These are phyloP conservation scores for Fragaria nilgerrensis DNA, from an alignment of 306 rosid genomes.

Conservation along the genomic window DNA sequence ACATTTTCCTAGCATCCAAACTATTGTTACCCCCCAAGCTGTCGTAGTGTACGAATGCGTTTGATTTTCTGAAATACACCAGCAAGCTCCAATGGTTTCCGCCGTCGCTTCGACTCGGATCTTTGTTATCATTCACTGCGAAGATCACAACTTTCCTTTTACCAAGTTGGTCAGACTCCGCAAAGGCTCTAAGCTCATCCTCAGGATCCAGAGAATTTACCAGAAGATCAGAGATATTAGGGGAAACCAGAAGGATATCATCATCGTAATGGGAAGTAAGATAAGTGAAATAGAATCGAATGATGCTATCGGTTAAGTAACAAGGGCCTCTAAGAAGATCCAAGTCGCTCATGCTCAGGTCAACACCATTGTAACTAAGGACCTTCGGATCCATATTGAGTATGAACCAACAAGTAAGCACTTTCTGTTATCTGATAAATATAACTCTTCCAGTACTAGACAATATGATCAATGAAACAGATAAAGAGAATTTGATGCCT, in stretches of 20 bases:
- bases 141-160: constrained; percentile 11
- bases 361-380: neutral
- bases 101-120: neutral
- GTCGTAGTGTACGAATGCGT: constrained; percentile 12
- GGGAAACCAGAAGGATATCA: constrained; percentile 8
- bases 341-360: neutral
- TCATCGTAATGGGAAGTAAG: neutral
- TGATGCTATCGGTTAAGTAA: neutral
- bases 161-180: constrained; percentile 6
- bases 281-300: constrained; percentile 4
- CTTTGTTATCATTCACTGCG: neutral
- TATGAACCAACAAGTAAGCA: neutral
- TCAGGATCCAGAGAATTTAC: neutral
- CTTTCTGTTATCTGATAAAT: neutral
- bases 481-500: too few species aligned
- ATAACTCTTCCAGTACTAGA: neutral
- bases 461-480: neutral
- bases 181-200: neutral
- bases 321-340: neutral
- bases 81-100: constrained; percentile 17
- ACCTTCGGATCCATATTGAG: neutral
- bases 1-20: neutral
- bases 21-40: neutral
- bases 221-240: neutral
- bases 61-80: constrained; percentile 11